Evolutionary conservation across 352 stramenopile species (phyloP), one percentile per base, ranked within the genome.

Genomic region (Phytophthora litchii): DNA sequence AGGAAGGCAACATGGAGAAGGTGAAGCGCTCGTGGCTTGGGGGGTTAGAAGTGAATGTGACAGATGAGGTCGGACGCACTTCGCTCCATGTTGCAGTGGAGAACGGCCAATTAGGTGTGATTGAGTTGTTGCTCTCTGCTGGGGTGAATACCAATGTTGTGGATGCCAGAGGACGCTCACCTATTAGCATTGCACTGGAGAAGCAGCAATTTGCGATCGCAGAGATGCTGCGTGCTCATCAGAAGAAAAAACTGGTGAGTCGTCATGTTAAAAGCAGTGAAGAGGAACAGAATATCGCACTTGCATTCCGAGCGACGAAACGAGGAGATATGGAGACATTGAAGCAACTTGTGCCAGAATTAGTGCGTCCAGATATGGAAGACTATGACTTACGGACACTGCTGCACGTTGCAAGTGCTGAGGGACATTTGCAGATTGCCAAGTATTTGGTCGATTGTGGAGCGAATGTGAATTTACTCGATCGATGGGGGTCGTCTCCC

Each of bases 11-110:
- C 49, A 83, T 76, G 0, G 84, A 92, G 40, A 81, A 80, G 31
- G 69, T 94, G n/a, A 94, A 94, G 61, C 72, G 83, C 13, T 72
- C 73, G 10, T 94, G 84, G 84, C 74, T 94, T 17, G 66, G 76
- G 13, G 81, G 84, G 0, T 43, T 89, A 23, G 68, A 72, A 38
- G 72, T 94, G n/a, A 74, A 94, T 55, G 64, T 76, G 12, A 67
- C 70, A 4, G 82, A 94, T 62, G 60, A 65, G 0, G 19, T 50
- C 0, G 81, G 84, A 19, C 72, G 80, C 5, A 89, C 85, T 8
- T 84, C 85, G 46, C 70, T 94, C n/a, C 85, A 94, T 49, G 72
- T 92, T 8, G 85, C 85, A 0, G 83, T 92, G 9, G 85, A 92
- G 45, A 86, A 81, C 20, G 72, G 63, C 4, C 81, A 92, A 50